Evolutionary conservation across 176 grass and related monocot genomes (phyloP), one percentile per base, ranked within the genome.

Genomic region (Hordeum marinum): DNA sequence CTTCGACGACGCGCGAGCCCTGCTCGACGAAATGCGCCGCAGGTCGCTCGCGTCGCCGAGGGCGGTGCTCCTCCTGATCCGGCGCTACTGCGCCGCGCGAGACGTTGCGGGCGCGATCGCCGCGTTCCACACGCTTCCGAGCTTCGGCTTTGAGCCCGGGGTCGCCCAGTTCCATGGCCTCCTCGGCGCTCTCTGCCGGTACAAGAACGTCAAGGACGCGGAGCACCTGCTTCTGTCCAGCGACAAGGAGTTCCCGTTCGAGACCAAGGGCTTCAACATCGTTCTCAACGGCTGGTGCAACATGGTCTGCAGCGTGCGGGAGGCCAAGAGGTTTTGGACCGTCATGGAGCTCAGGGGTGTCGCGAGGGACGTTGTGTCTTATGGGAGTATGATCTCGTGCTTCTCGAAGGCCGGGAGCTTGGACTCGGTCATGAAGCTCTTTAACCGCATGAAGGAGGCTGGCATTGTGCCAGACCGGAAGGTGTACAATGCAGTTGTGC

Each of bases 211-310:
- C 8, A 70, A 82, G 75, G 91, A 98, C 26, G 93, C 89, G 8
- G 95, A 98, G 85, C 87, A 98, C 76, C 77, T 98, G 85, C 86
- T 98, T 1, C 52, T 98, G 37, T 92, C 87, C 80, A 92, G 90
- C 61, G 85, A 90, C 55, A 61, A 79, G 21, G 63, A 78, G 26
- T 95, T 93, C 78, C 91, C 89, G 6, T 94, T 95, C 20, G 85
- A 95, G 78, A 95, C 87, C 75, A 95, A 98, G 83, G 93, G 96
- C 78, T 98, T 95, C 42, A 98, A 94, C 83, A 94, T 95, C 29
- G 87, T 95, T 18, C 91, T 98, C 66, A 98, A 92, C 1, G 93
- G 96, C 13, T 95, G 93, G 93, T 92, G 93, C 81, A 94, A 89
- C 65, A 67, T 90, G 32, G n/a, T 90, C 68, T 79, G 90, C 83